Base-by-base conservation (phyloP, 768 basidiomycete species). In the Leccinum barrowsii region DNA sequence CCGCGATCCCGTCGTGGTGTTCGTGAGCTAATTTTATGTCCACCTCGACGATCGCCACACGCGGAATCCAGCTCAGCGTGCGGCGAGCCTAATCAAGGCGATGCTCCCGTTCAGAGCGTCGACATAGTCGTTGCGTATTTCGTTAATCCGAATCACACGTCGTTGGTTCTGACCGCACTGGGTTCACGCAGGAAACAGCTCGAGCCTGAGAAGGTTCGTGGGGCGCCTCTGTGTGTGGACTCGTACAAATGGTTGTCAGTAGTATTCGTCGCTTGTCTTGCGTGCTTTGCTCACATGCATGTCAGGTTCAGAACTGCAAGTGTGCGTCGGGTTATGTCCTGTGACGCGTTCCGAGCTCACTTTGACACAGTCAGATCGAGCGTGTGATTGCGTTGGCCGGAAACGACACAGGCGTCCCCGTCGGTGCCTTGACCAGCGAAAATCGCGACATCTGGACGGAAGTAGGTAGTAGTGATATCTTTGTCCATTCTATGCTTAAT, bases 11-110 rank as follows among this genome's bases (percentile, higher is more conserved):
- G 91, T 97, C 50, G 88, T 95, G 30, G 90, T 95, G 15, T 90
- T 85, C 63, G 93, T 95, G 66, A 93, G 88, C 80, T 99, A 99
- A 77, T 98, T 89, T 77, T 99, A 92, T 71, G 82, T 94, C 8
- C 95, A 98, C 72, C 71, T 86, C 48, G 82, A 88, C 57, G 90
- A 94, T 67, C 76, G 67, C 48, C 68, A 74, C 22, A 72, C 78
- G 50, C 78, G 77, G 28, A 75, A 78, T 54, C 86, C 89, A 34
- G 85, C 85, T 12, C 78, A 78, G 69, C 77, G 94, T 6, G 94
- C 94, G 1, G 93, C 96, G 1, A 80, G 83, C 67, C 77, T 98
- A 54, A 69, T 97, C 67, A 92, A 93, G 74, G 90, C 90, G 6
- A 85, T 92, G 73, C 76, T 96, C 37, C 85, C 89, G 34, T 99